Evolutionary conservation across 139 green algal genomes (phyloP), one percentile per base, ranked within the genome.

Genomic region (Chlorella sp.): DNA sequence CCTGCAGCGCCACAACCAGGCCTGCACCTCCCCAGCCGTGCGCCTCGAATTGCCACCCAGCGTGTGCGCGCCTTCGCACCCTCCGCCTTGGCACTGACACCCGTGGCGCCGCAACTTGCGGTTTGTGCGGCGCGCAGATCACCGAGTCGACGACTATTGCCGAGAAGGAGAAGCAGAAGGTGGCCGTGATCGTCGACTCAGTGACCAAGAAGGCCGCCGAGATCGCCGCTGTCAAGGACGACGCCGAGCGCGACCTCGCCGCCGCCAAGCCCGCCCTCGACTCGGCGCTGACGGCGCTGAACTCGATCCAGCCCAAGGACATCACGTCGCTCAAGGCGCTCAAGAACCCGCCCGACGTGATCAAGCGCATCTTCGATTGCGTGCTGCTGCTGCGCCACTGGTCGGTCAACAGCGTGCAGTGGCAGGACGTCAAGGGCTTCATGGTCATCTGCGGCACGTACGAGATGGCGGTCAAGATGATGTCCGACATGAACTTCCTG

Each of bases 341-440:
- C 5, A 97, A 96, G 81, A 97, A 95, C 75, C 93, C 94, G 60
- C 94, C 94, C 20, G 91, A 97, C 76, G 86, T 98, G 36, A 87
- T 98, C 42, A 97, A 97, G 87, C 88, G 94, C 62, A 97, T 98
- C 79, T 97, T 98, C 77, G 94, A 98, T 79, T 89, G 82, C 71
- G 92, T 97, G 79, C 83, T 98, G 36, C 74, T 98, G 35, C 83
- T 98, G 64, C 70, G 85, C 30, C 79, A 88, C 73, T 84, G 75
- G 72, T 78, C 71, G 50, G 76, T 88, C 42, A 55, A 35, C 36
- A 27, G n/a, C 36, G 62, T 68, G 5, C 3, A 4, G n/a, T 97
- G 89, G 83, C 84, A 94, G 62, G 89, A 96, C 49, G 69, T 90
- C 59, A 97, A 97, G 87, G 91, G 83, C 36, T 31, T 62, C 34